Conservation (phyloP, 495 filamentous ascomycete species). For the Melanomma pulvis-pyrius region DNA sequence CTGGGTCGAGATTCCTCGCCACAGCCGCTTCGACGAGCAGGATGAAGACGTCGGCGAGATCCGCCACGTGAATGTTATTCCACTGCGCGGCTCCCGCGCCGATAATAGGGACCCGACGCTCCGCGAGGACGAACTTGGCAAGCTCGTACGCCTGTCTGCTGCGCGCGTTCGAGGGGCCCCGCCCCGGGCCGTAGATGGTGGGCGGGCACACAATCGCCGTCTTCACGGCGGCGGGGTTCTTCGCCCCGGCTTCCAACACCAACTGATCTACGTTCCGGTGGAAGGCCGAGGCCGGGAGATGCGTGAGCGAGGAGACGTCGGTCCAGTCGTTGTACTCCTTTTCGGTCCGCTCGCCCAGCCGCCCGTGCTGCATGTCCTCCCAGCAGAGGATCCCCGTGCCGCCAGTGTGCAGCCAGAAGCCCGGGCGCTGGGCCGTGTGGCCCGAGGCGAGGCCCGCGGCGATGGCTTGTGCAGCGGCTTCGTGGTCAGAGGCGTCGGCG, state of each 20-base stretch:
- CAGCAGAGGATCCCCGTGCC: conserved; percentile 63
- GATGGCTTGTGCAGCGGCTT: conserved; percentile 35
- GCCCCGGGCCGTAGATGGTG: conserved; percentile 67
- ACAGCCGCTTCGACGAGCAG: conserved; percentile 64
- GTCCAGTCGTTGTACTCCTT: conserved; percentile 63
- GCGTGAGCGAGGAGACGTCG: conserved; percentile 55
- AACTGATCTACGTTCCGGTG: conserved; percentile 66
- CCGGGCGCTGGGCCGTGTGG: conserved; percentile 46
- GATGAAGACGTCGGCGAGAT: conserved; percentile 67
- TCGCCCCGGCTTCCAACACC: conserved; percentile 51
- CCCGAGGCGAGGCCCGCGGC: conserved; percentile 43
- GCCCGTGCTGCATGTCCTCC: conserved; percentile 53
- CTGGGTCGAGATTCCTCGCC: conserved; percentile 55
- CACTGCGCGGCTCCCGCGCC: conserved; percentile 66
- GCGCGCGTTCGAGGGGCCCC: conserved; percentile 64
- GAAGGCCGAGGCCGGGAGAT: conserved; percentile 57
- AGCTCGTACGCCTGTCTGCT: conserved; percentile 67
- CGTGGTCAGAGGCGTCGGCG: conserved; percentile 43
- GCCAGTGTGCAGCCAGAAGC: conserved; percentile 65
- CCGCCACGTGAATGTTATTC: conserved; percentile 75
- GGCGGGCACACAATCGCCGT: conserved; percentile 77
- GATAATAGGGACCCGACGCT: conserved; percentile 55
- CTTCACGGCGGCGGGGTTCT: conserved; percentile 49
- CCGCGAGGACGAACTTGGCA: conserved; percentile 56
- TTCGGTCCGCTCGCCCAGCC: conserved; percentile 56